These are phyloP conservation scores for Oligophagozyma castellii DNA, from an alignment of 1,139 yeast species.

Conservation along the genomic window DNA sequence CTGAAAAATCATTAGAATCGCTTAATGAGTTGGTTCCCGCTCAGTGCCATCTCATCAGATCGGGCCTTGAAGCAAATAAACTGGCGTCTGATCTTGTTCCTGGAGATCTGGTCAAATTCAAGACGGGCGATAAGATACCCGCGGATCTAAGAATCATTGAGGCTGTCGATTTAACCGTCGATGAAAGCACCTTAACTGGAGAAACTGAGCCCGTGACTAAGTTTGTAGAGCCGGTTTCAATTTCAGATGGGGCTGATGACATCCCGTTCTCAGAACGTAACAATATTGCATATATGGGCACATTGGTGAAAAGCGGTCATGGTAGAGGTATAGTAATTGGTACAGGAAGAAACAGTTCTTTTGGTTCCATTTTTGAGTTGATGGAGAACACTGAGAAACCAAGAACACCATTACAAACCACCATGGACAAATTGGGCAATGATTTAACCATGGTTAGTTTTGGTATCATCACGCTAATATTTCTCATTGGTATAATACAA, in stretches of 20 bases:
- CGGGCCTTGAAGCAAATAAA: constrained; percentile 58
- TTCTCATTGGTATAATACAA: constrained; percentile 71
- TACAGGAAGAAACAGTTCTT: constrained; percentile 74
- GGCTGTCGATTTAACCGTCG: constrained; percentile 64
- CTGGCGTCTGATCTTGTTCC: constrained; percentile 80
- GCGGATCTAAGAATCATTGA: constrained; percentile 77
- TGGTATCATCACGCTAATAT: constrained; percentile 70
- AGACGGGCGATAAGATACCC: constrained; percentile 87
- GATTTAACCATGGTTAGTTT: constrained; percentile 74
- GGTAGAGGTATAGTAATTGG: constrained; percentile 85
- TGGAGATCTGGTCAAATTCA: constrained; percentile 77
- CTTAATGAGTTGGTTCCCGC: constrained; percentile 85
- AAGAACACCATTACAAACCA: constrained; percentile 82
- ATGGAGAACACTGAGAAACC: constrained; percentile 90
- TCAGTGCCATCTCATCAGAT: constrained; percentile 75
- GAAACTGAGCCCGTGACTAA: constrained; percentile 78
- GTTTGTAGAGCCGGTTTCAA: constrained; percentile 27
- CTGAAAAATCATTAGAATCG: constrained; percentile 85
- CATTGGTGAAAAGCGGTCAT: constrained; percentile 84
- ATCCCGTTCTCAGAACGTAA: constrained; percentile 50
- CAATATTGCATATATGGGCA: constrained; percentile 86
- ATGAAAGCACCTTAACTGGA: constrained; percentile 87
- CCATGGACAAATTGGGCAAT: constrained; percentile 88
- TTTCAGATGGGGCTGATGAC: constrained; percentile 19
- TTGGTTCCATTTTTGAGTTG: constrained; percentile 83